Evolutionary conservation across 495 filamentous ascomycete genomes (phyloP), one percentile per base, ranked within the genome.

Genomic region (Neurospora sp.): DNA sequence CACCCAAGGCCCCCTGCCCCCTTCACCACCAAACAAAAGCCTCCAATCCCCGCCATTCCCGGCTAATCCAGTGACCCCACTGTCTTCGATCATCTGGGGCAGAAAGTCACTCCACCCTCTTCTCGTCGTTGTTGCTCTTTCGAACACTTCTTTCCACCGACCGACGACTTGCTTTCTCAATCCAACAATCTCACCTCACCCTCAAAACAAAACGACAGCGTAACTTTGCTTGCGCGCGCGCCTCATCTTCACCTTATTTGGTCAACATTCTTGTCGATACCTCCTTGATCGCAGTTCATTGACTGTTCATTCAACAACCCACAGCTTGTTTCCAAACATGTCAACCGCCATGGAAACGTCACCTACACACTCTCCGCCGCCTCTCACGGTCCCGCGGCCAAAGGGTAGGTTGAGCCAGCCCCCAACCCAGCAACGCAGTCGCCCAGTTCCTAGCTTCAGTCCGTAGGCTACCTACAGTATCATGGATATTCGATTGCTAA

Each of bases 321-420:
- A 73, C 46, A 71, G 65, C 41, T 39, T 35, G 22, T 38, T 27
- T 37, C 27, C 70, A 59, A 72, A 69, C 12, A 85, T 85, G 83
- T 78, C 84, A 68, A 75, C 82, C 38, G 76, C 80, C 41, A 77
- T 80, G 48, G 75, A 78, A 74, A 74, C 75, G 41, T 76, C 82
- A 18, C 46, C 78, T 37, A 37, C 80, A 48, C 84, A 88, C 72
- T 74, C 76, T 41, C 84, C 85, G 61, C 80, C 84, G 27, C 78
- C 80, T 22, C 82, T 82, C 35, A 80, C 83, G 71, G 77, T 85
- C 74, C 89, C 90, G 82, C 89, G 92, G 73, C 94, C 94, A 40
- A 94, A 89, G 84, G 93, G 94, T 93, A 85, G 77, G 83, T 81
- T 61, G 10, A 68, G 22, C 22, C 42, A 42, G 35, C 44, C 10